A percentile compares a stretch with the other conserved stretches of the same genome.
These are phyloP conservation scores for Epichloe uncinata DNA, from an alignment of 2,329 filamentous ascomycete genomes.

Conservation along the genomic window DNA sequence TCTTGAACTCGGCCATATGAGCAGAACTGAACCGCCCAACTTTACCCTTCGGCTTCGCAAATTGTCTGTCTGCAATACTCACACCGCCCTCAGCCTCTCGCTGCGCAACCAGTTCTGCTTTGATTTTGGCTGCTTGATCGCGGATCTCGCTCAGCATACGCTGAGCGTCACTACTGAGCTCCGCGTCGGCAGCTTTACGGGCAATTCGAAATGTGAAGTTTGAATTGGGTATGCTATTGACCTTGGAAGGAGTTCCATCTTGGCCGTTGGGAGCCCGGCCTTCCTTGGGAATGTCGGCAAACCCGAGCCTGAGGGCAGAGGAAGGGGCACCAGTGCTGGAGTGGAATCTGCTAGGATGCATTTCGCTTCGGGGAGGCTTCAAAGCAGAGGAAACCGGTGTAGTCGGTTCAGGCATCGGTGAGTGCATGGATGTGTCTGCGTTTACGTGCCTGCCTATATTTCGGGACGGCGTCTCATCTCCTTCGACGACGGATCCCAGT, in stretches of 20 bases:
- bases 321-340: conserved; percentile 64
- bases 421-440: conserved; percentile 15
- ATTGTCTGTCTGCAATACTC: conserved; percentile 45
- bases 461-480: conserved; percentile 23
- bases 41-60: conserved; percentile 69
- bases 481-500: conserved; percentile 31
- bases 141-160: conserved; percentile 54
- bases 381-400: conserved; percentile 55
- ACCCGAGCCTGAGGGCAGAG: conserved; percentile 69
- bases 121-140: conserved; percentile 58
- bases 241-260: conserved; percentile 48
- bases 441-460: conserved; percentile 11
- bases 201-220: conserved; percentile 59
- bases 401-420: conserved; percentile 25
- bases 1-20: conserved; percentile 83
- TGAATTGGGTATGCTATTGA: conserved; percentile 35
- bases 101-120: conserved; percentile 51
- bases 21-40: conserved; percentile 68
- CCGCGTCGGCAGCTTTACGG: conserved; percentile 32
- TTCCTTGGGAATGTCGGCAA: conserved; percentile 56
- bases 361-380: conserved; percentile 64
- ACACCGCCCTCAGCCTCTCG: conserved; percentile 37
- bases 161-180: conserved; percentile 48
- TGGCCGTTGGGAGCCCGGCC: conserved; percentile 22
- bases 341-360: conserved; percentile 81